phyloP scores from a whole-genome alignment of 202 grass and related monocot genomes.

The Dendrocalamus latiflorus region DNA sequence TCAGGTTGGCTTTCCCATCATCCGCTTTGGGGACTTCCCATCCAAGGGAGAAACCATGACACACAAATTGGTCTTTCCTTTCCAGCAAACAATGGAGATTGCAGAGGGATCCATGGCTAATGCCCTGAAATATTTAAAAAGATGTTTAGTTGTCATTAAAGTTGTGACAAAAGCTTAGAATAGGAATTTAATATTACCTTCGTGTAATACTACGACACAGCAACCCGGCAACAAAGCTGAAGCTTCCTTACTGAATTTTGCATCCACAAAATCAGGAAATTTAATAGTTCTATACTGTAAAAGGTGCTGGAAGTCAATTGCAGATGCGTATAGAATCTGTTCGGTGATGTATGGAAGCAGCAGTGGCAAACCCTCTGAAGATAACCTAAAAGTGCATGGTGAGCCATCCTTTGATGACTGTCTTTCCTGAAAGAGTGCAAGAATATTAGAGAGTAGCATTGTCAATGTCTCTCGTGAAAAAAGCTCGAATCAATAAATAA shows the following conservation, averaged over 20 bases:
- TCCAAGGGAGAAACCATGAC: constrained; percentile 84
- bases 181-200: constrained; percentile 47
- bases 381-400: constrained; percentile 78
- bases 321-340: constrained; percentile 68
- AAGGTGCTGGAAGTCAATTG: constrained; percentile 77
- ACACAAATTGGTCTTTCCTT: constrained; percentile 91
- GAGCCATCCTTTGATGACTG: constrained; percentile 71
- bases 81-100: constrained; percentile 86
- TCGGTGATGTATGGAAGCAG: constrained; percentile 83
- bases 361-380: constrained; percentile 87
- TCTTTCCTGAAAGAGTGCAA: constrained; percentile 65
- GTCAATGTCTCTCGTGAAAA: neutral
- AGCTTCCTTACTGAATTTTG: constrained; percentile 61
- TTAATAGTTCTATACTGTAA: constrained; percentile 81
- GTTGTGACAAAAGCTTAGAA: neutral
- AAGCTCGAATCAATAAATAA: neutral
- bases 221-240: constrained; percentile 67
- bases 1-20: neutral
- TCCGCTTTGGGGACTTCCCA: constrained; percentile 34
- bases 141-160: neutral
- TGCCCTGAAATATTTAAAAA: constrained; percentile 38
- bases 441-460: neutral
- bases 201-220: constrained; percentile 58
- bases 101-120: constrained; percentile 50
- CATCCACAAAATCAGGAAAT: constrained; percentile 80